Conservation (phyloP, 1,139 yeast genomes). For the Sugiyamaella grinbergsii region DNA sequence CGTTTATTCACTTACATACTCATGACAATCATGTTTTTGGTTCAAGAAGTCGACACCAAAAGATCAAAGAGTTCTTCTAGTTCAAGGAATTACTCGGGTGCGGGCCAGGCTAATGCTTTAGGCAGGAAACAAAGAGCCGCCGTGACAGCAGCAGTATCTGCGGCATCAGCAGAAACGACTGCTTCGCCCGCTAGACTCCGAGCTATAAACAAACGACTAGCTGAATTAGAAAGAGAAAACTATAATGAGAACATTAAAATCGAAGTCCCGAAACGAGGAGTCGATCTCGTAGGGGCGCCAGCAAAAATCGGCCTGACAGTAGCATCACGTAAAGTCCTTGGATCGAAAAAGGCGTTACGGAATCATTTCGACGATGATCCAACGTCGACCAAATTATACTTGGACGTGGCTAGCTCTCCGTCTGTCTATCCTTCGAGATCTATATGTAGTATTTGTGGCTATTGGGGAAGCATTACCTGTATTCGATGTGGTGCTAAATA, state of each 20-base stretch:
- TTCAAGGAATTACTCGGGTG: neutral
- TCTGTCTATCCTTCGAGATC: slow-evolving; percentile 43
- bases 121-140: slow-evolving; percentile 25
- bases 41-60: slow-evolving; percentile 13
- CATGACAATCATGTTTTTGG: slow-evolving; percentile 8
- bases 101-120: slow-evolving; percentile 16
- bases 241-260: slow-evolving; percentile 44
- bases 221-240: slow-evolving; percentile 47
- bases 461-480: slow-evolving; percentile 44
- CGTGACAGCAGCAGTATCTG: slow-evolving; percentile 21
- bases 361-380: slow-evolving; percentile 49
- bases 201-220: slow-evolving; percentile 40
- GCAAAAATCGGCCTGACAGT: slow-evolving; percentile 36
- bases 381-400: slow-evolving; percentile 36
- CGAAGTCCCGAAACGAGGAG: slow-evolving; percentile 41
- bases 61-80: neutral
- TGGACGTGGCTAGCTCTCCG: slow-evolving; percentile 38
- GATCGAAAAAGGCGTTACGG: slow-evolving; percentile 44
- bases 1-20: neutral
- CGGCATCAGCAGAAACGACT: slow-evolving; percentile 24
- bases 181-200: slow-evolving; percentile 37
- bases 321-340: slow-evolving; percentile 43
- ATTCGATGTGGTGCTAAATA: slow-evolving; percentile 44
- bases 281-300: slow-evolving; percentile 15
- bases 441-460: slow-evolving; percentile 49